Percentiles rank a stretch among this genome's conserved stretches.
These are phyloP conservation scores for Hyaloscypha finlandica DNA, from an alignment of 495 filamentous ascomycete species.

Conservation along the genomic window DNA sequence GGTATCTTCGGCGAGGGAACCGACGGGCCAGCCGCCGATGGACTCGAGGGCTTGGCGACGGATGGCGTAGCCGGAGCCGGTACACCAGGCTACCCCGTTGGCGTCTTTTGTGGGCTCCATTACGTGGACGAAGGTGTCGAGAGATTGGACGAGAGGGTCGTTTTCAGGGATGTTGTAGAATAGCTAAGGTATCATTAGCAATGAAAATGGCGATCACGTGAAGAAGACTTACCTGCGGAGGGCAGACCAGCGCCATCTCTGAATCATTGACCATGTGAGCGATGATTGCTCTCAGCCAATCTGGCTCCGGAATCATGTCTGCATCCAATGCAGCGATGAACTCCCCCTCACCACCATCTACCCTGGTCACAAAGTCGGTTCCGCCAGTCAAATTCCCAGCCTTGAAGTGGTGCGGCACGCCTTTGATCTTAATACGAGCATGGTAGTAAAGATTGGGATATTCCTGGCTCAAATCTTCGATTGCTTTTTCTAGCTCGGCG, in stretches of 20 bases:
- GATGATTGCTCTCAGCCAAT: conserved; percentile 53
- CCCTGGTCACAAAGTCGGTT: conserved; percentile 37
- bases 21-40: conserved; percentile 53
- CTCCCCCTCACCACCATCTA: conserved; percentile 45
- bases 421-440: conserved; percentile 44
- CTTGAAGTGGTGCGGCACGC: conserved; percentile 54
- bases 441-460: conserved; percentile 50
- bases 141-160: conserved; percentile 51
- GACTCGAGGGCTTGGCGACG: conserved; percentile 50
- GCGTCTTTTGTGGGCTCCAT: conserved; percentile 54
- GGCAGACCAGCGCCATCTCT: conserved; percentile 50
- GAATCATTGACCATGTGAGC: conserved; percentile 50
- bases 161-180: conserved; percentile 56
- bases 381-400: conserved; percentile 57
- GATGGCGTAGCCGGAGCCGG: conserved; percentile 54
- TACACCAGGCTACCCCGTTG: conserved; percentile 51
- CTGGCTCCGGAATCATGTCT: conserved; percentile 57
- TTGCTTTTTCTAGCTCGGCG: conserved; percentile 36
- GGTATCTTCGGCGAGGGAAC: conserved; percentile 54
- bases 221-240: conserved; percentile 40
- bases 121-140: conserved; percentile 50
- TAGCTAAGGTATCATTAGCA: conserved; percentile 22
- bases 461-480: conserved; percentile 30
- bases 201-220: background rate
- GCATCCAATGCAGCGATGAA: conserved; percentile 56